These are phyloP conservation scores for Piper betle DNA, from an alignment of 164 flowering plant species.

Conservation along the genomic window DNA sequence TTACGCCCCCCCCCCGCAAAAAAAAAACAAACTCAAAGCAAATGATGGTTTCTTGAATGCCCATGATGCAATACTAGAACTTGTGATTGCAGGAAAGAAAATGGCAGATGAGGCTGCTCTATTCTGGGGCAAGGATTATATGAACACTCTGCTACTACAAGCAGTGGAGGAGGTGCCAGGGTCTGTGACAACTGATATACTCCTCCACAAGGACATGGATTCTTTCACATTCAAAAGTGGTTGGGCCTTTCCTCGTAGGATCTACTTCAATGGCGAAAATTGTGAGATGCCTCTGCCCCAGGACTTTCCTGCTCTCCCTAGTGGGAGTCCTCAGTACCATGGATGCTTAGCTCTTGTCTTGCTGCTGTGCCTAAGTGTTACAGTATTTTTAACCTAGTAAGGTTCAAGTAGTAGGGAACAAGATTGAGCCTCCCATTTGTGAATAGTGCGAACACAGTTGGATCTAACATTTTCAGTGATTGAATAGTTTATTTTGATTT, in stretches of 20 bases:
- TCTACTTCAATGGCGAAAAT: slow-evolving; percentile 53
- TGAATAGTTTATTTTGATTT: no score
- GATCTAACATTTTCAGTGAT: no score
- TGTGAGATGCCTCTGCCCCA: slow-evolving; percentile 56
- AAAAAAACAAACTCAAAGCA: no score
- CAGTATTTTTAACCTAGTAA: no score
- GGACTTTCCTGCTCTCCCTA: slow-evolving; percentile 43
- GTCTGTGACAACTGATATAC: slow-evolving; percentile 38
- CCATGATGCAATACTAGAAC: neutral
- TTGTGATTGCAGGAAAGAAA: neutral
- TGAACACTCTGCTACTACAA: slow-evolving; percentile 28
- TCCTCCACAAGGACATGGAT: slow-evolving; percentile 27
- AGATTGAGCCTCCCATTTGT: no score
- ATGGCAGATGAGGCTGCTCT: slow-evolving; percentile 44
- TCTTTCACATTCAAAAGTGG: slow-evolving; percentile 40
- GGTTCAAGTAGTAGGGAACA: no score
- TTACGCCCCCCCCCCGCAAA: no score
- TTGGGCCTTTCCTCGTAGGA: slow-evolving; percentile 50
- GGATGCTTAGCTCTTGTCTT: slow-evolving; percentile 3
- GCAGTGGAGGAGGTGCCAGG: slow-evolving; percentile 22
- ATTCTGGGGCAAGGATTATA: slow-evolving; percentile 39
- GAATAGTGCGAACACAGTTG: no score
- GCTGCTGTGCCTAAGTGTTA: slow-evolving; percentile 7
- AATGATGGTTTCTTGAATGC: no score
- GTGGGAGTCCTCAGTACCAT: slow-evolving; percentile 13